Evolutionary conservation across 73 alveolate species (phyloP).

Genomic region (Uronychia setigera): DNA sequence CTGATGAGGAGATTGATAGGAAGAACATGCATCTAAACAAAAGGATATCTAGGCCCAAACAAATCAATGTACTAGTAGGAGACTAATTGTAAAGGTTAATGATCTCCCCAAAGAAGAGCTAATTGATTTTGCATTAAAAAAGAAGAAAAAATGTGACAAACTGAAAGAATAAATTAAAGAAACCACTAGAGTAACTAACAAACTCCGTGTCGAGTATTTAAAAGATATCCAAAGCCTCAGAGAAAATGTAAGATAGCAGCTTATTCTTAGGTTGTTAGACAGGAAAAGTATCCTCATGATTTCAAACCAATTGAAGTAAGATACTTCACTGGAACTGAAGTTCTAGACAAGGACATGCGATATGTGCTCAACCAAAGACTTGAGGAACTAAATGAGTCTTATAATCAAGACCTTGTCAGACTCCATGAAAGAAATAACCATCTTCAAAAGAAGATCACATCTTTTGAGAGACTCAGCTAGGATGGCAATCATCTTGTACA

Average conservation of each 20-base stretch:
- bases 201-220: slow-evolving; percentile 16
- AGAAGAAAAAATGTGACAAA: background rate
- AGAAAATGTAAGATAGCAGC: slow-evolving; percentile 12
- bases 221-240: slow-evolving; percentile 35
- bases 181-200: too few relatives aligned
- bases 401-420: slow-evolving; percentile 9
- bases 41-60: background rate
- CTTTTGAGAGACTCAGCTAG: slow-evolving; percentile 22
- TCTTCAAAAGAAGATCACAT: slow-evolving; percentile 7
- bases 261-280: slow-evolving; percentile 1
- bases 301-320: slow-evolving; percentile 28
- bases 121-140: background rate
- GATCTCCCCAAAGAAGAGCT: background rate
- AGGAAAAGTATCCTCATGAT: slow-evolving; percentile 15
- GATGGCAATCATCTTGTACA: slow-evolving; percentile 17
- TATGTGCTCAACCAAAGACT: slow-evolving; percentile 24
- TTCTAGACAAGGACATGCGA: slow-evolving; percentile 27
- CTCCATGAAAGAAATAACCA: slow-evolving; percentile 15
- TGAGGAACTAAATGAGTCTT: slow-evolving; percentile 3
- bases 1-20: background rate
- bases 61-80: background rate
- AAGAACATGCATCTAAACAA: too few relatives aligned
- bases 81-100: background rate
- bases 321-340: slow-evolving; percentile 40
- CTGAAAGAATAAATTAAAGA: background rate